Evolutionary conservation across 345 rosid genomes (phyloP).

Genomic region (Murraya paniculata): DNA sequence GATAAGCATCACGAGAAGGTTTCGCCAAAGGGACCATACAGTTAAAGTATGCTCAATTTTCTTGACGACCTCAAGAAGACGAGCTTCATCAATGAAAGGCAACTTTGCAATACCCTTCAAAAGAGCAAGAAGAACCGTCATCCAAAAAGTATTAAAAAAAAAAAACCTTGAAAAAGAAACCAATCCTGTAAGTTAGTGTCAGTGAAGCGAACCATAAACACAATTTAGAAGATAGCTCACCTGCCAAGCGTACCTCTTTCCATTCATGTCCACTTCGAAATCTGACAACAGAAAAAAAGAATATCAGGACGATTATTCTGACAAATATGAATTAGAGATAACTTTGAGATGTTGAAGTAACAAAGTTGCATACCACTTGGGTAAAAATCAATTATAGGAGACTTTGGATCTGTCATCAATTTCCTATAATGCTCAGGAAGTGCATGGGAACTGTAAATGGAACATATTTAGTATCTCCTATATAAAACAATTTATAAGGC

Average conservation of each 20-base stretch:
- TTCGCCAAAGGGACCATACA: conserved; percentile 36
- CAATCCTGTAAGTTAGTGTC: not conserved
- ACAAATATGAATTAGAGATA: conserved; percentile 7
- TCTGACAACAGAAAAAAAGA: conserved; percentile 45
- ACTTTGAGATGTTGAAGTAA: not conserved
- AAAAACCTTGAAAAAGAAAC: not conserved
- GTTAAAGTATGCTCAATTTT: conserved; percentile 64
- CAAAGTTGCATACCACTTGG: conserved; percentile 56
- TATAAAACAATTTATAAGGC: not conserved
- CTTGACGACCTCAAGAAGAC: conserved; percentile 74
- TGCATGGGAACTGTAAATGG: conserved; percentile 77
- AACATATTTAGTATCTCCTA: conserved; percentile 15
- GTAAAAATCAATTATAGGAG: conserved; percentile 86
- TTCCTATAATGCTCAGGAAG: conserved; percentile 74
- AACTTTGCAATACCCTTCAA: conserved; percentile 76
- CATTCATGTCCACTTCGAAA: conserved; percentile 91
- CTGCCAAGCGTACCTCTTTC: conserved; percentile 95
- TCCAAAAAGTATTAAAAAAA: not conserved
- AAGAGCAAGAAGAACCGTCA: conserved; percentile 9
- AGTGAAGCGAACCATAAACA: not conserved
- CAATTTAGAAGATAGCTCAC: conserved; percentile 30
- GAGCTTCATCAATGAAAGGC: conserved; percentile 87
- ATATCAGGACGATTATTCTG: conserved; percentile 15
- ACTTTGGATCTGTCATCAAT: conserved; percentile 82
- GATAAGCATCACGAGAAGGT: not conserved